These are phyloP conservation scores for Yarrowia divulgata DNA, from an alignment of 805 yeast genomes.

Conservation along the genomic window DNA sequence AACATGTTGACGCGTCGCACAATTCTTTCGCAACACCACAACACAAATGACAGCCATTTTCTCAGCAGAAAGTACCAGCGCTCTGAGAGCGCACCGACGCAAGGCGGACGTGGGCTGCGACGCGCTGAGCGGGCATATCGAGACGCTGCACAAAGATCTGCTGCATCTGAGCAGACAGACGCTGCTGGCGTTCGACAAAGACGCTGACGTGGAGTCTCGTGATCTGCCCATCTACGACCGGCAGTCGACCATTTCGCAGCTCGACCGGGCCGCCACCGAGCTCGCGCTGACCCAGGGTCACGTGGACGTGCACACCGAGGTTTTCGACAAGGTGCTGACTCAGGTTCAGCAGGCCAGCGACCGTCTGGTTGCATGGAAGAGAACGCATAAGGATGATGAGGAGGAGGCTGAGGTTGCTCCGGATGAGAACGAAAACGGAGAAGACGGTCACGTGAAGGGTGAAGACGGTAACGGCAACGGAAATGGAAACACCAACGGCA, in stretches of 20 bases:
- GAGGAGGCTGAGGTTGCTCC: background rate
- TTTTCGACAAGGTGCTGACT: background rate
- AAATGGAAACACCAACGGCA: too few species aligned
- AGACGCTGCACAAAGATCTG: background rate
- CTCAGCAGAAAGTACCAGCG: background rate
- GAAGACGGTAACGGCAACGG: background rate
- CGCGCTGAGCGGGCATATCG: background rate
- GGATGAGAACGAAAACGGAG: background rate
- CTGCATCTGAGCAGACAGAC: background rate
- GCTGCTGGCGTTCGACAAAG: background rate
- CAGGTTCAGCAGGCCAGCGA: background rate
- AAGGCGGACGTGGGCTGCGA: background rate
- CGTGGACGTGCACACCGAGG: background rate
- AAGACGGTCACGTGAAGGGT: background rate
- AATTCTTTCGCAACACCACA: background rate
- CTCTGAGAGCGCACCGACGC: background rate
- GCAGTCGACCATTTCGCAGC: background rate
- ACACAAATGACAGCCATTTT: background rate
- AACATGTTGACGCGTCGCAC: background rate
- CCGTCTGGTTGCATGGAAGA: background rate
- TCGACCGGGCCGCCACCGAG: slow-evolving; percentile 18
- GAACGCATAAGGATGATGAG: background rate
- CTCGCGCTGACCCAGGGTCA: background rate
- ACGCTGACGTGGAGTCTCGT: background rate
- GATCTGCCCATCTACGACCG: slow-evolving; percentile 13